These are phyloP conservation scores for Farysia itapuensis DNA, from an alignment of 1,284 basidiomycete genomes.

Conservation along the genomic window DNA sequence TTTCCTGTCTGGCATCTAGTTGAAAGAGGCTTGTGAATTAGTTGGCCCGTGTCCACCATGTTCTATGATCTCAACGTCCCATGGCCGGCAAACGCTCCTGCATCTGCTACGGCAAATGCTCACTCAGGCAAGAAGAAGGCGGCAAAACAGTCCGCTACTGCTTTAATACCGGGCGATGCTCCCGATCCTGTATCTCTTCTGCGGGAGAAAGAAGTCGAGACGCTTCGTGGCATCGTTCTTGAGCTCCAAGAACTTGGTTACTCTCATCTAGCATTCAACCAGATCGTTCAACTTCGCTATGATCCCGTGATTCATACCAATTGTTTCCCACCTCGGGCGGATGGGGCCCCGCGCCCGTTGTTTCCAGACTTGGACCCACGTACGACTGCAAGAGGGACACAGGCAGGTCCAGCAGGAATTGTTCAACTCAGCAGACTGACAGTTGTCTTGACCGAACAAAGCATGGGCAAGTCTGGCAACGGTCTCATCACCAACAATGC, in stretches of 20 bases:
- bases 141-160: background rate
- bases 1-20: too few relatives aligned
- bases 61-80: slow-evolving; percentile 52
- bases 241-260: slow-evolving; percentile 45
- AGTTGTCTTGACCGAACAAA: slow-evolving; percentile 51
- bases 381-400: slow-evolving; percentile 10
- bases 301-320: slow-evolving; percentile 37
- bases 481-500: slow-evolving; percentile 45
- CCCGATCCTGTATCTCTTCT: slow-evolving; percentile 6
- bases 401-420: slow-evolving; percentile 7
- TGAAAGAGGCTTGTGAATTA: too few relatives aligned
- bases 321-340: slow-evolving; percentile 16
- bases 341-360: slow-evolving; percentile 22
- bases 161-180: background rate
- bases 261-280: slow-evolving; percentile 48
- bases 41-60: slow-evolving; percentile 16
- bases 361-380: slow-evolving; percentile 53
- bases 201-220: slow-evolving; percentile 18
- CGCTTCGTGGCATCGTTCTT: slow-evolving; percentile 21
- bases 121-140: slow-evolving; percentile 31
- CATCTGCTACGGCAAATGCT: background rate
- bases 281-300: slow-evolving; percentile 38
- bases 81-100: slow-evolving; percentile 23
- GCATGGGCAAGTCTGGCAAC: slow-evolving; percentile 43
- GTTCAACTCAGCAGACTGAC: slow-evolving; percentile 57